These are phyloP conservation scores for Zelonia costaricensis DNA, from an alignment of 208 protist species.

Conservation along the genomic window DNA sequence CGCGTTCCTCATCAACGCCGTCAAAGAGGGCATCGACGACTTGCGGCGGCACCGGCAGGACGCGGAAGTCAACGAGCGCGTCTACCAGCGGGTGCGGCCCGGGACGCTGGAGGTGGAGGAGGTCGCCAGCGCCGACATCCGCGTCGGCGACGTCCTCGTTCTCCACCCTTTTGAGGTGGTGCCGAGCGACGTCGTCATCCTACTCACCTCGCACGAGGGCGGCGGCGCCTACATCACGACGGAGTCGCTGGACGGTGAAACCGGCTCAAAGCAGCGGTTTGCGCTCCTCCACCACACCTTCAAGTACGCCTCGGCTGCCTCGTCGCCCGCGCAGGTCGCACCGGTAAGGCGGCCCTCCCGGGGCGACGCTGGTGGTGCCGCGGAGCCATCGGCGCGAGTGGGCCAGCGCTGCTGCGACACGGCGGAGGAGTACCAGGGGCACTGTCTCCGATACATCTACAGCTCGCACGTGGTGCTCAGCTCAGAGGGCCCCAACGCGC, in stretches of 20 bases:
- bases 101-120: conserved; percentile 36
- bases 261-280: conserved; percentile 72
- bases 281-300: conserved; percentile 51
- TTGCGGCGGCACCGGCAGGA: conserved; percentile 69
- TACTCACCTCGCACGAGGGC: conserved; percentile 71
- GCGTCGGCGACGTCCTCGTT: conserved; percentile 80
- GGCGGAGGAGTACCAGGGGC: conserved; percentile 21
- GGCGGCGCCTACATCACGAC: conserved; percentile 84
- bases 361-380: neutral
- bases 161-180: conserved; percentile 73
- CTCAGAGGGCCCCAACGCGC: conserved; percentile 67
- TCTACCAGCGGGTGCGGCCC: conserved; percentile 49
- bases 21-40: conserved; percentile 95
- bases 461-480: conserved; percentile 30
- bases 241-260: conserved; percentile 93
- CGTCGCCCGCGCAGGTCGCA: conserved; percentile 2
- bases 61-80: conserved; percentile 53
- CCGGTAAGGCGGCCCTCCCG: neutral
- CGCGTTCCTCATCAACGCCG: conserved; percentile 87
- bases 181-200: conserved; percentile 87
- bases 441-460: conserved; percentile 28
- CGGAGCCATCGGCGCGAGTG: neutral
- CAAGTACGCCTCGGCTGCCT: conserved; percentile 14
- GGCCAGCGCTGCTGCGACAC: conserved; percentile 8
- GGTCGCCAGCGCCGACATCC: conserved; percentile 58